phyloP scores from a whole-genome alignment of 495 filamentous ascomycete species.

The Podospora tetraspora region DNA sequence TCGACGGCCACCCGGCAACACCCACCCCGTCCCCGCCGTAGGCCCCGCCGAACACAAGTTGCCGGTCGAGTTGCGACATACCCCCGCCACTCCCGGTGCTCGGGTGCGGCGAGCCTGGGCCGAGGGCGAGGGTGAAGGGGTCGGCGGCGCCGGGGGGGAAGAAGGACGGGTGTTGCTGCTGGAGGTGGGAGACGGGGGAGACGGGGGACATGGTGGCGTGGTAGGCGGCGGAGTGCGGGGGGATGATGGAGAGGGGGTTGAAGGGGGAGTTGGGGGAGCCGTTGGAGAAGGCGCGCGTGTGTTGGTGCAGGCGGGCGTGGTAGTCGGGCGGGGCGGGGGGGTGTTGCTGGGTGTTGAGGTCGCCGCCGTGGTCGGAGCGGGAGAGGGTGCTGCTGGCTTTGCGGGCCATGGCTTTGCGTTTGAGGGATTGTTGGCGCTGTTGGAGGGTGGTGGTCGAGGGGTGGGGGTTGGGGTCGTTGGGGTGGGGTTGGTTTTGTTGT shows the following conservation, averaged over 20 bases:
- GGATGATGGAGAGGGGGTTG: conserved; percentile 37
- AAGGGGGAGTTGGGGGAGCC: conserved; percentile 36
- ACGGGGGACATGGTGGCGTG: conserved; percentile 44
- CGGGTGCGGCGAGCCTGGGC: conserved; percentile 22
- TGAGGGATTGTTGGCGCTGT: conserved; percentile 28
- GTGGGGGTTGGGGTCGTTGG: background rate
- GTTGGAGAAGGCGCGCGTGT: conserved; percentile 19
- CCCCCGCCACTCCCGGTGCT: conserved; percentile 34
- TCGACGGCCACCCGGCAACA: conserved; percentile 23
- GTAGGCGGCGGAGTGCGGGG: conserved; percentile 31
- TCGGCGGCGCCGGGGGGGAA: conserved; percentile 39
- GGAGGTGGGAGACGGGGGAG: conserved; percentile 37
- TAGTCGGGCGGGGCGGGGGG: conserved; percentile 19
- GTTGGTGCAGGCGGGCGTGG: conserved; percentile 27
- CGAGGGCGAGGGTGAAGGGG: conserved; percentile 35
- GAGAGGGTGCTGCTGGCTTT: conserved; percentile 39
- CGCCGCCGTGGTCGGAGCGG: conserved; percentile 30
- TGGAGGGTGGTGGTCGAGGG: conserved; percentile 15
- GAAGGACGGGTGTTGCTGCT: conserved; percentile 35
- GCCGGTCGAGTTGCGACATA: conserved; percentile 63
- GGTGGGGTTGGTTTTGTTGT: conserved; percentile 19
- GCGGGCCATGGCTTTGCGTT: conserved; percentile 41
- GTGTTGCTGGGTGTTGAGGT: conserved; percentile 18
- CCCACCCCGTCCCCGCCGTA: conserved; percentile 52
- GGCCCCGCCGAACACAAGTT: conserved; percentile 72